Base-by-base conservation (phyloP, 139 green algal genomes). In the Micromonas pusilla region DNA sequence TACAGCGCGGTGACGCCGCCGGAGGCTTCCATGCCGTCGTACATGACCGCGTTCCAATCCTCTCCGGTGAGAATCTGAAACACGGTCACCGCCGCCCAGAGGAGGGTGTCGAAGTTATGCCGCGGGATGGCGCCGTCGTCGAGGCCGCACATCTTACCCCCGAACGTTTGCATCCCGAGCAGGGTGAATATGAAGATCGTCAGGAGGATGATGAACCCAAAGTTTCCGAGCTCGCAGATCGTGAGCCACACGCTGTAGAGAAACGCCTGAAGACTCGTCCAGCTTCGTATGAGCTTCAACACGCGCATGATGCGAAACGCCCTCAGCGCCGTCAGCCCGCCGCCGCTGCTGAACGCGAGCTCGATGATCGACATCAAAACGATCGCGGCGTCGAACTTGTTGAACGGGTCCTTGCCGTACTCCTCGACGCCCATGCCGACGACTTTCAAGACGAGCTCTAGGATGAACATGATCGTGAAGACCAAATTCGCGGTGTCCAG, bases 51-150 rank as follows among this genome's bases (percentile, higher is more conserved):
- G 68, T 78, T 75, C 79, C 79, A 86, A 31, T 84, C 78, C 37
- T 82, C 75, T 2, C 70, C 73, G 3, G 78, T 86, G 26, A 86
- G 65, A 34, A 82, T 71, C 77, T 86, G 66, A 25, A 82, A 71
- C 45, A 80, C 79, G 4, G 57, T 75, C 9, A 83, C 30, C 21
- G 79, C 13, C 37, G 70, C 65, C 52, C 72, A 79, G 25, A 75
- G 26, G 6, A 83, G 34, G 2, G 70, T 71, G 34, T 83, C 79
- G 31, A 83, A 79, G 79, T 79, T 70, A 13, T 39, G 34, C 53
- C 70, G 38, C 39, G 76, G 76, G 26, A 52, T 68, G 2, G n/a
- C 63, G 30, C 26, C 76, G 2, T 60, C 63, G 30, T 68, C 76
- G 6, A 66, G 37, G 3, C 32, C n/a, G 64, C 45, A 70, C n/a